phyloP scores from a whole-genome alignment of 2,329 filamentous ascomycete genomes.

The Microcyclospora pomicola region DNA sequence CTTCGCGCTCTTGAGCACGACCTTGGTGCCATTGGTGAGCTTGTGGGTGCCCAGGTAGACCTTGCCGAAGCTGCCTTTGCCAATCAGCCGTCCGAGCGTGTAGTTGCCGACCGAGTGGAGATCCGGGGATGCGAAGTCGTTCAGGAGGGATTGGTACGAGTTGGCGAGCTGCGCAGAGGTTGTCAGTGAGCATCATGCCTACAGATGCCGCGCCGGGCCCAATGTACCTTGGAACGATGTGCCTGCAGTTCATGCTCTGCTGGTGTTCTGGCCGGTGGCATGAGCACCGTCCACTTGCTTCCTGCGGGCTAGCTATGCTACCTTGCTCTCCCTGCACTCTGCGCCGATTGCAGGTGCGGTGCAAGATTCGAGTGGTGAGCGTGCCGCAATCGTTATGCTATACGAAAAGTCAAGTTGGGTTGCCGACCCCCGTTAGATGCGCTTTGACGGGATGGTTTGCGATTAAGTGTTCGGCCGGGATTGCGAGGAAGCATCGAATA shows the following conservation, averaged over 20 bases:
- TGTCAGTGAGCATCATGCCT: conserved; percentile 3
- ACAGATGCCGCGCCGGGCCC: background rate
- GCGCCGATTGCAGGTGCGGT: no score
- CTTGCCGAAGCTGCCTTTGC: conserved; percentile 96
- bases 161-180: conserved; percentile 59
- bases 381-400: no score
- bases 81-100: conserved; percentile 76
- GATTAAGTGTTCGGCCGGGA: no score
- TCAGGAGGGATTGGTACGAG: conserved; percentile 93
- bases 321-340: no score
- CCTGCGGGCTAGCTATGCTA: no score
- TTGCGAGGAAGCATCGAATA: no score
- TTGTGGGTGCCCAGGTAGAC: conserved; percentile 94
- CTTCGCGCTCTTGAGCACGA: conserved; percentile 95
- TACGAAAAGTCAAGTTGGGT: no score
- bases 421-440: no score
- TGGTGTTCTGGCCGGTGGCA: conserved; percentile 22
- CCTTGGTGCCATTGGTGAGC: conserved; percentile 96
- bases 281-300: conserved; percentile 2
- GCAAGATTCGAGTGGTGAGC: no score
- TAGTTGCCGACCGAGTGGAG: conserved; percentile 92
- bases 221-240: conserved; percentile 21
- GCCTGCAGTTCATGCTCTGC: conserved; percentile 23
- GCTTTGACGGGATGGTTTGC: no score
- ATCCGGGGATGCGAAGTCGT: conserved; percentile 87